Base-by-base conservation (phyloP, 2,329 filamentous ascomycete genomes). In the Phyllosticta ampelicida region DNA sequence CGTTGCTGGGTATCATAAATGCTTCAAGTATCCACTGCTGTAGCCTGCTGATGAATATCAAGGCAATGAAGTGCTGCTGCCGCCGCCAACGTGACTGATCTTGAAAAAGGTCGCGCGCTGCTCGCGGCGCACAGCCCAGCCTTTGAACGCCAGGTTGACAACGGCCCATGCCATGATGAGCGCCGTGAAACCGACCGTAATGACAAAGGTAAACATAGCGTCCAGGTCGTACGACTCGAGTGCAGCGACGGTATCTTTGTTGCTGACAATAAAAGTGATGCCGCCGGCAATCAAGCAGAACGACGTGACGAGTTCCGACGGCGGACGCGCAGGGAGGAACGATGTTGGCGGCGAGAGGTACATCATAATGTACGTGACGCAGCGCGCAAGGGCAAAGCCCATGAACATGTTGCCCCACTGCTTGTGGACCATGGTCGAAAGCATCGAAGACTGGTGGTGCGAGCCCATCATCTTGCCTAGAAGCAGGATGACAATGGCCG, bases 401-500 rank as follows among this genome's bases (percentile, higher is more conserved):
- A 89, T 80, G 56, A 97, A 80, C 63, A 97, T 80, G 66, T 84
- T 85, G 23, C 92, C 92, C 92, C 92, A 97, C 72, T 96, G 91
- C 68, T 86, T 86, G 74, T 97, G 92, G 53, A 97, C 82, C 89
- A 94, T 96, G 64, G 85, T 89, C 9, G 90, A 92, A 52, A 90
- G 80, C 86, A 90, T 89, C 60, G 84, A 88, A 26, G 78, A 71
- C 70, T 96, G 91, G 60, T 92, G 89, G 72, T 97, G 92, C 23
- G 88, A 90, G 67, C 87, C 87, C 92, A 97, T 97, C 88, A 96
- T 94, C 69, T 91, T 82, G 30, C 94, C 94, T 1, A 96, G 78
- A 0, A 96, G 77, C 60, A 96, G 77, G 63, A 97, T 92, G 53
- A 96, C 82, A 3, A 97, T 78, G 0, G 86, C 89, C 0, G 92